Evolutionary conservation across 2,329 filamentous ascomycete genomes (phyloP).

Genomic region (Trichophyton verrucosum): DNA sequence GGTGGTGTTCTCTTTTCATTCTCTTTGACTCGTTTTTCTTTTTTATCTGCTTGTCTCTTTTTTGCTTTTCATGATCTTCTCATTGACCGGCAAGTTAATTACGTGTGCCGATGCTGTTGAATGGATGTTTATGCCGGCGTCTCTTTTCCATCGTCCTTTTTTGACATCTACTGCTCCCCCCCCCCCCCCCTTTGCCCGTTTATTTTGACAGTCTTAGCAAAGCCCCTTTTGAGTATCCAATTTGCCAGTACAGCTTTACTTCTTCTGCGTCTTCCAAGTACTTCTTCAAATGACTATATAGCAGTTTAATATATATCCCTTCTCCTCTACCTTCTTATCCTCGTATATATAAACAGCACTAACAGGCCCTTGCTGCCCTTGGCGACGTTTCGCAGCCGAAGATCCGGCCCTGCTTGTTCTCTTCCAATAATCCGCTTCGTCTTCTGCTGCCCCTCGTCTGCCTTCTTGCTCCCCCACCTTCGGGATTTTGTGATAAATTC

Average conservation of each 20-base stretch:
- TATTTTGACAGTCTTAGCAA: neutral
- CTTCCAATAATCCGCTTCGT: neutral
- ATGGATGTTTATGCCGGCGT: no score
- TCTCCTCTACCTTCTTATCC: neutral
- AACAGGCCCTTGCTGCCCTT: neutral
- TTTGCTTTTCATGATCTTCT: neutral
- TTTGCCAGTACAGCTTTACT: neutral
- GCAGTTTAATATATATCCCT: neutral
- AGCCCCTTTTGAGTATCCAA: neutral
- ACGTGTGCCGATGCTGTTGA: no score
- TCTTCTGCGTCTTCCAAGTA: neutral
- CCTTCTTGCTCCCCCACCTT: neutral
- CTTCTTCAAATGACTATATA: neutral
- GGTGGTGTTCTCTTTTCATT: neutral
- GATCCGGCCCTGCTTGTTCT: neutral
- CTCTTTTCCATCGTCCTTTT: neutral
- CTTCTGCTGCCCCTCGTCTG: neutral
- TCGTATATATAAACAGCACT: neutral
- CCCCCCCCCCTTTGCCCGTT: neutral
- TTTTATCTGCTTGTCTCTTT: neutral
- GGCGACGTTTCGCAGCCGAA: neutral
- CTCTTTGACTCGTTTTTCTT: neutral
- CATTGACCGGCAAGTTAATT: no score
- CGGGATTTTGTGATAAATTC: neutral
- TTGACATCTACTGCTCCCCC: neutral